Percentiles rank a stretch among this genome's conserved stretches.
phyloP scores from a whole-genome alignment of 208 protist species.

The Trypanosoma avium region DNA sequence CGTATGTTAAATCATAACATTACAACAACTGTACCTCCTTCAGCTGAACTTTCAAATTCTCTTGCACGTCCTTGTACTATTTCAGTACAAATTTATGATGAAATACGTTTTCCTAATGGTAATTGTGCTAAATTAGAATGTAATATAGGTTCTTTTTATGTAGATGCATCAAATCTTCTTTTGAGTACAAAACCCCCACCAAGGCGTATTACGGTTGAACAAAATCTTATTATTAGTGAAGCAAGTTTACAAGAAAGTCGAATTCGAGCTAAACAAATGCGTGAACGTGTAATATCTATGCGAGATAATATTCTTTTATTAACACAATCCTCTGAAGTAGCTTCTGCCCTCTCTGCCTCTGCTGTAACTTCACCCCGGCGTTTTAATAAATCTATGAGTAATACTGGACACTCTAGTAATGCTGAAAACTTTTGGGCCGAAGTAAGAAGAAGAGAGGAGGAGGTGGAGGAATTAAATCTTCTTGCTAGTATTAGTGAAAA shows the following conservation, averaged over 20 bases:
- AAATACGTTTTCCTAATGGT: constrained; percentile 24
- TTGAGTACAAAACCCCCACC: constrained; percentile 3
- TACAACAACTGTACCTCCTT: constrained; percentile 6
- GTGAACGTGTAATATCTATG: background rate
- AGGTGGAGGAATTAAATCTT: constrained; percentile 20
- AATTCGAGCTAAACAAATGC: constrained; percentile 10
- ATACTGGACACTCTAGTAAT: background rate
- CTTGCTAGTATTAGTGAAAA: constrained; percentile 18
- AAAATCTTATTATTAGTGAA: constrained; percentile 10
- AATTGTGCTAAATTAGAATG: constrained; percentile 3
- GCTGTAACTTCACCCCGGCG: background rate
- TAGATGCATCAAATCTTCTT: constrained; percentile 18
- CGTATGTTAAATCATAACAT: constrained; percentile 14
- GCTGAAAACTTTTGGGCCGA: background rate
- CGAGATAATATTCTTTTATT: background rate
- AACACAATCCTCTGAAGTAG: background rate
- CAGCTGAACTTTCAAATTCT: constrained; percentile 9
- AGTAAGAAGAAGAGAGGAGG: background rate
- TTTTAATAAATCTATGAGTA: background rate
- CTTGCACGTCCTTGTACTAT: constrained; percentile 22
- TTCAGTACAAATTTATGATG: constrained; percentile 21
- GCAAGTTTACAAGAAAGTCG: constrained; percentile 20
- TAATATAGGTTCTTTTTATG: constrained; percentile 16
- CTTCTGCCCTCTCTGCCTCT: background rate
- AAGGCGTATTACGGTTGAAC: constrained; percentile 5